These are phyloP conservation scores for Exophiala bonariae DNA, from an alignment of 2,329 filamentous ascomycete genomes.

Conservation along the genomic window DNA sequence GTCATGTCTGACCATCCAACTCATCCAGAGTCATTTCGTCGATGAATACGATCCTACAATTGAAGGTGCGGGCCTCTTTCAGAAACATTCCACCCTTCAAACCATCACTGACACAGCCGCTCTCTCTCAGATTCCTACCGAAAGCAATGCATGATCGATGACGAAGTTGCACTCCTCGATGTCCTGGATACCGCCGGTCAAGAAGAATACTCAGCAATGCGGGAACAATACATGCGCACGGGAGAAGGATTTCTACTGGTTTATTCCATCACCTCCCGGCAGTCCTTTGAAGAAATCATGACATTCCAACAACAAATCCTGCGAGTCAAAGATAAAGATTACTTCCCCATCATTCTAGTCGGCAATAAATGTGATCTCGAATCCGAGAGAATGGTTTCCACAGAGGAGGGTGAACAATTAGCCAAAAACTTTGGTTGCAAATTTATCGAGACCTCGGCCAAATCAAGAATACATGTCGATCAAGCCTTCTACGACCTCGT, in stretches of 20 bases:
- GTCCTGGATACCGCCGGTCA: slow-evolving; percentile 97
- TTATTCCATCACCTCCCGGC: slow-evolving; percentile 96
- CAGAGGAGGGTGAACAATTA: slow-evolving; percentile 87
- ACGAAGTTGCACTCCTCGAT: slow-evolving; percentile 95
- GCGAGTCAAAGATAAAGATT: slow-evolving; percentile 98
- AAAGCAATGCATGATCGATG: slow-evolving; percentile 99
- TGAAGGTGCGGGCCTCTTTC: slow-evolving; percentile 63
- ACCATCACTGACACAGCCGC: no score
- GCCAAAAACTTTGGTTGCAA: slow-evolving; percentile 90
- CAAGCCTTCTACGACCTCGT: slow-evolving; percentile 99
- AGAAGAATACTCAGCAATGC: slow-evolving; percentile 99
- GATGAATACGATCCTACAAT: slow-evolving; percentile 99
- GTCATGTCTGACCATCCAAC: slow-evolving; percentile 97
- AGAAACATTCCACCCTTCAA: slow-evolving; percentile 7
- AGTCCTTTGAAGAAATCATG: slow-evolving; percentile 97
- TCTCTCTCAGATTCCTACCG: slow-evolving; percentile 84
- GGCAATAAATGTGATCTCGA: slow-evolving; percentile 99
- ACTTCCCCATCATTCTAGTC: slow-evolving; percentile 98
- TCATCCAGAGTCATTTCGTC: slow-evolving; percentile 94
- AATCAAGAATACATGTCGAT: slow-evolving; percentile 97
- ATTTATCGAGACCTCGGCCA: slow-evolving; percentile 98
- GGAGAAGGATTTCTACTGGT: slow-evolving; percentile 97
- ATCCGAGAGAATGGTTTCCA: slow-evolving; percentile 83
- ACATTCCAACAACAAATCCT: slow-evolving; percentile 99
- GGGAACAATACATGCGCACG: slow-evolving; percentile 99